These are phyloP conservation scores for Sclerotinia minor DNA, from an alignment of 2,329 filamentous ascomycete species.

Conservation along the genomic window DNA sequence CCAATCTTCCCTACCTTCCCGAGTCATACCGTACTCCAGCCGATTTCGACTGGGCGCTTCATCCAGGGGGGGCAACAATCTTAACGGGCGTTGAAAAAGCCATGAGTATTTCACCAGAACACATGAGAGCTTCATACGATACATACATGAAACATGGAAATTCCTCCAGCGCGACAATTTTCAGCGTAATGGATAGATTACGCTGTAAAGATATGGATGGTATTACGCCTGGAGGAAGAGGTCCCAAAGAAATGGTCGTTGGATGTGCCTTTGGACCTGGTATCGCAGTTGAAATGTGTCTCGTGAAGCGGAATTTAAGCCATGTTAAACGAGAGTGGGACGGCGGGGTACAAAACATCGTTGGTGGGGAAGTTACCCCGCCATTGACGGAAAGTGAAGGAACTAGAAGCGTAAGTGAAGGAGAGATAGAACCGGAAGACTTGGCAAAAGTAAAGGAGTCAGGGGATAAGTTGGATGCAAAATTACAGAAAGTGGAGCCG, in stretches of 20 bases:
- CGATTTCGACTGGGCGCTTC: conserved; percentile 73
- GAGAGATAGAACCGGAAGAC: conserved; percentile 27
- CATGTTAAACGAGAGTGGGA: conserved; percentile 34
- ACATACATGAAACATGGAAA: conserved; percentile 70
- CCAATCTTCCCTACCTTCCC: conserved; percentile 50
- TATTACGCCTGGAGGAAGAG: conserved; percentile 51
- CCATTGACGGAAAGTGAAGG: conserved; percentile 40
- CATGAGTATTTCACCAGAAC: conserved; percentile 59
- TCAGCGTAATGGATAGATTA: conserved; percentile 64
- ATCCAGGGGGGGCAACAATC: conserved; percentile 68
- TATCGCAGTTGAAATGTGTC: conserved; percentile 66
- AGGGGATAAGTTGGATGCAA: conserved; percentile 29
- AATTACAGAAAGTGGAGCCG: conserved; percentile 29
- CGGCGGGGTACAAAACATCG: conserved; percentile 18
- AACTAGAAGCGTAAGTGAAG: conserved; percentile 34
- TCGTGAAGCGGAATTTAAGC: conserved; percentile 51
- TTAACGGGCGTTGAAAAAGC: conserved; percentile 61
- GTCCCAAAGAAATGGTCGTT: conserved; percentile 57
- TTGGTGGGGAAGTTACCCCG: conserved; percentile 37
- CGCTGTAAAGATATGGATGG: conserved; percentile 61
- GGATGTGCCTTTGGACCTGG: conserved; percentile 71
- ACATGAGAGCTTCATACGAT: conserved; percentile 69
- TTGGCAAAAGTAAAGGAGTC: conserved; percentile 30
- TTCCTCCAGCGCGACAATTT: conserved; percentile 67
- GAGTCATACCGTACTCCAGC: conserved; percentile 48